A percentile compares a stretch with the other conserved stretches of the same genome.
These are phyloP conservation scores for Trichophyton benhamiae DNA, from an alignment of 2,329 filamentous ascomycete genomes.

Conservation along the genomic window DNA sequence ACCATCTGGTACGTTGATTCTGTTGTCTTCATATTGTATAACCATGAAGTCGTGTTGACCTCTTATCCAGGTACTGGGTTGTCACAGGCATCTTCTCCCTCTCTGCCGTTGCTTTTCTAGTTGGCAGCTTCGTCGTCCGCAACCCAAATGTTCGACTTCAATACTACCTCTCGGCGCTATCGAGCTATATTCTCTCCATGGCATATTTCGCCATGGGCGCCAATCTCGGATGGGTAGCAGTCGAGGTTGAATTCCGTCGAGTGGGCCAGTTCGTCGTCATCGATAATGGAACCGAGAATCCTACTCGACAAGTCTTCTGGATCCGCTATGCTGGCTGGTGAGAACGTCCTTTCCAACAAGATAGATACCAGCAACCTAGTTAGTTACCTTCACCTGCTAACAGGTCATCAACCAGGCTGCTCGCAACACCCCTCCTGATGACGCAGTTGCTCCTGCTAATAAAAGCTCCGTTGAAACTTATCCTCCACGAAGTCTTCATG, in stretches of 20 bases:
- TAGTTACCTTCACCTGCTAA: background rate
- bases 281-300: background rate
- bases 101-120: background rate
- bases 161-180: background rate
- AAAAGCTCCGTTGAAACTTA: background rate
- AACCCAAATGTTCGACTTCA: background rate
- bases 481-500: background rate
- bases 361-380: background rate
- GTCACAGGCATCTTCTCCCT: background rate
- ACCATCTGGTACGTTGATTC: background rate
- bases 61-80: background rate
- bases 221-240: background rate
- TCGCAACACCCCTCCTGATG: background rate
- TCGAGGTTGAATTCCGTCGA: background rate
- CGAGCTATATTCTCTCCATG: background rate
- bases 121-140: background rate
- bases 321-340: background rate
- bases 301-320: background rate
- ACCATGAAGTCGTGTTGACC: background rate
- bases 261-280: background rate
- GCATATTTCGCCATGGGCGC: background rate
- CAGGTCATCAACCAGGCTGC: background rate
- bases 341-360: background rate
- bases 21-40: background rate
- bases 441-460: background rate